Evolutionary conservation across 805 yeast species (phyloP).

Genomic region (Yarrowia sp.): DNA sequence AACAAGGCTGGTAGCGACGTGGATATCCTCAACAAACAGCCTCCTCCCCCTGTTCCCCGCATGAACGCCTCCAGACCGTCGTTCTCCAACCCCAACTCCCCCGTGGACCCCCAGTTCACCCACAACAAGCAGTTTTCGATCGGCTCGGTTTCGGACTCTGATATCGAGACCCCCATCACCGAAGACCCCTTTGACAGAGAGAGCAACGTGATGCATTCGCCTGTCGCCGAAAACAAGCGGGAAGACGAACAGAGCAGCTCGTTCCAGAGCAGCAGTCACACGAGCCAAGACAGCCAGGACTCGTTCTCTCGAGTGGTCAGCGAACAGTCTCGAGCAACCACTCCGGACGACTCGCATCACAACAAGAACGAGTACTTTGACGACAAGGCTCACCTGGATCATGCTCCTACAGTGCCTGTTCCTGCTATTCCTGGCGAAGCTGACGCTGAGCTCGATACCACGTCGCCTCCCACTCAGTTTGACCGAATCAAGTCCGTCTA

Average conservation of each 20-base stretch:
- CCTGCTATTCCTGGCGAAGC: background rate
- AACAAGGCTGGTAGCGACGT: no score
- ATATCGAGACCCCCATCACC: background rate
- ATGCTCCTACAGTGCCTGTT: slow-evolving; percentile 8
- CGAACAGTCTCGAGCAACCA: slow-evolving; percentile 5
- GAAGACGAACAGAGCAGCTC: background rate
- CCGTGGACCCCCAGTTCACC: background rate
- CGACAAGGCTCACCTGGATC: slow-evolving; percentile 1
- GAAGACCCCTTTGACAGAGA: slow-evolving; percentile 29
- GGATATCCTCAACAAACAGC: background rate
- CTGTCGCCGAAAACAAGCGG: background rate
- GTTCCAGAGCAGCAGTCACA: slow-evolving; percentile 7
- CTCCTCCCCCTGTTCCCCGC: background rate
- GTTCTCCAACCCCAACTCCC: slow-evolving; percentile 16
- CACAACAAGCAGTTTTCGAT: slow-evolving; percentile 23
- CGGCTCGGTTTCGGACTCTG: slow-evolving; percentile 12
- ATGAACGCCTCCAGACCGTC: slow-evolving; percentile 15
- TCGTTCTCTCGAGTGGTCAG: slow-evolving; percentile 1
- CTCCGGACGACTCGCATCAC: slow-evolving; percentile 1
- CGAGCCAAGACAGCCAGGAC: slow-evolving; percentile 17
- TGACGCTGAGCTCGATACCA: background rate
- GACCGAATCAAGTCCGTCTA: slow-evolving; percentile 46
- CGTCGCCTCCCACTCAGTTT: slow-evolving; percentile 42
- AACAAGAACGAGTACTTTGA: slow-evolving; percentile 3
- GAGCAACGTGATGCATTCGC: slow-evolving; percentile 9